Base-by-base conservation (phyloP, 1,284 basidiomycete genomes). In the Phlebopus sp. region DNA sequence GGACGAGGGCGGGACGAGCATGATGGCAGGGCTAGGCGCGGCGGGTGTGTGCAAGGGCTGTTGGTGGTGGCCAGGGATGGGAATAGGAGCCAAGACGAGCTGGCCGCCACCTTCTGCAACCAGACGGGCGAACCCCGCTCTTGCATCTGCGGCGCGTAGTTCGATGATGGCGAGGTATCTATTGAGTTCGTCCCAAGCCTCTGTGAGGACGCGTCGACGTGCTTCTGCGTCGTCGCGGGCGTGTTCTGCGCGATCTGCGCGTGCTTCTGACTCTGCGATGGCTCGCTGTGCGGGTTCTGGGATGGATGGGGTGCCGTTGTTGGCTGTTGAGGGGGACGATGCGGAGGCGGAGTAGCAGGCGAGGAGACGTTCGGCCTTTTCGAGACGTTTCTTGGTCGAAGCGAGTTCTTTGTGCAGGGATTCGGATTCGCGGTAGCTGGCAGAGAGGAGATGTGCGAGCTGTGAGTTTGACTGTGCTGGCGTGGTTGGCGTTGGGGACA, bases 151-250 rank as follows among this genome's bases (percentile, higher is more conserved):
- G 1, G 72, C 64, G 35, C 74, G 73, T 27, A 70, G 43, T 29
- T 83, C 79, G 48, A 78, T 53, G 40, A 63, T 54, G 25, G 59
- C 55, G 37, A 84, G 68, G 56, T 78, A 78, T 36, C 72, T 69
- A 27, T 76, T 76, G 49, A 84, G 68, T 51, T 79, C 75, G 1
- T 60, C 44, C 81, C 82, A 86, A 23, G 69, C 68, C 25, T 82
- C 77, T 35, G 71, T 61, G 42, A 83, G 57, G 46, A 72, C 62
- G 48, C 73, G 69, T 53, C 77, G 62, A 7, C 77, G 72, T 2
- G 76, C 72, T 25, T 79, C 75, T 7, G 78, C 74, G 3, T 84
- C 82, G 53, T 83, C 82, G 43, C 78, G 71, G 5, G 73, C 75
- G 21, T 66, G 59, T 62, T 86, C 79, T 10, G 77, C 76, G 44